A percentile compares a stretch with the other conserved stretches of the same genome.
phyloP scores from a whole-genome alignment of 495 filamentous ascomycete genomes.

The Hyaloscypha bicolor region DNA sequence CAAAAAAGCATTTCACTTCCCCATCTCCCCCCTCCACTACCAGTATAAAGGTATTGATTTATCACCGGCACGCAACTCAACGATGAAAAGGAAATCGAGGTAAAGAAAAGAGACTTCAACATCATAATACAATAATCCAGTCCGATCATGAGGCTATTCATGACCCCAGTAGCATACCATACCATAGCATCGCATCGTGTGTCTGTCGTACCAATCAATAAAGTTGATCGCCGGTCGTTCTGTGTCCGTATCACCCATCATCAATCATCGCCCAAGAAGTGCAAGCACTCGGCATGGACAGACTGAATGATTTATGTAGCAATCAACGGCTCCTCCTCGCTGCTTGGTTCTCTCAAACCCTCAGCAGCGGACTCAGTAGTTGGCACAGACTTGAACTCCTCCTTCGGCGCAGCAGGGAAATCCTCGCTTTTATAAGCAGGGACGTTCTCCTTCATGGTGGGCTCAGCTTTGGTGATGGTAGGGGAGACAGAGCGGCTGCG shows the following conservation, averaged over 20 bases:
- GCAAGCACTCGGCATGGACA: neutral
- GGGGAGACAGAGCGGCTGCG: slow-evolving; percentile 51
- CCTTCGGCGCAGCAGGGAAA: slow-evolving; percentile 64
- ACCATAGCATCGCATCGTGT: slow-evolving; percentile 6
- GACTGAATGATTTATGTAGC: slow-evolving; percentile 21
- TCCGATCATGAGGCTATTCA: neutral
- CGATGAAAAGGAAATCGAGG: neutral
- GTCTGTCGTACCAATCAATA: neutral
- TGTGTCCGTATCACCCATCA: neutral
- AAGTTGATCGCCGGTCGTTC: neutral
- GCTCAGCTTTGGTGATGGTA: slow-evolving; percentile 17
- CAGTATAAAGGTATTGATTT: neutral
- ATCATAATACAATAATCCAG: slow-evolving; percentile 3
- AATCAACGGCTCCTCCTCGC: slow-evolving; percentile 28
- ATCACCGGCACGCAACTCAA: neutral
- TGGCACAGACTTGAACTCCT: slow-evolving; percentile 30
- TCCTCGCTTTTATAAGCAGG: slow-evolving; percentile 45
- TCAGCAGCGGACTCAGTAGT: neutral
- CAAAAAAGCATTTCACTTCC: neutral
- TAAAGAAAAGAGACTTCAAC: slow-evolving; percentile 2
- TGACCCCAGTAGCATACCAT: neutral
- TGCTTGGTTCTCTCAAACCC: neutral
- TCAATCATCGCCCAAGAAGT: neutral
- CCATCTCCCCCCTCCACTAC: neutral
- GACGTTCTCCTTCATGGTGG: slow-evolving; percentile 41